phyloP scores from a whole-genome alignment of 177 flowering plant genomes.

The Vitis hybrid region DNA sequence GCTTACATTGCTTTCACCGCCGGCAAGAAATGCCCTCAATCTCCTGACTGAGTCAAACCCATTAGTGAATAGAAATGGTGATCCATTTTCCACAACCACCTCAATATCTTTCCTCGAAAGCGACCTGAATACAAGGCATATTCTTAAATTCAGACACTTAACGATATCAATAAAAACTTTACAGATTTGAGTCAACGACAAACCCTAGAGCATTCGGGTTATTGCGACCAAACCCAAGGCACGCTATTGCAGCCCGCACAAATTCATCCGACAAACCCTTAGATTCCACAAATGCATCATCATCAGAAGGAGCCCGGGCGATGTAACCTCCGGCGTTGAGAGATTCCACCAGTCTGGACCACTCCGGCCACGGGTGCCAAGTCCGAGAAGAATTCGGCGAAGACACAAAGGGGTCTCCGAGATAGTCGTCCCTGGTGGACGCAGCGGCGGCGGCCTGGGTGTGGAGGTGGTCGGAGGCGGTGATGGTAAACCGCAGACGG shows the following conservation, averaged over 20 bases:
- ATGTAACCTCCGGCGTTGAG: slow-evolving; percentile 43
- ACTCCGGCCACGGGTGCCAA: slow-evolving; percentile 68
- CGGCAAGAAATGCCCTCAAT: slow-evolving; percentile 52
- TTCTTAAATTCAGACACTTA: background rate
- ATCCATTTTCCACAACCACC: slow-evolving; percentile 61
- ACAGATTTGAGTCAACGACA: background rate
- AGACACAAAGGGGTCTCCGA: slow-evolving; percentile 14
- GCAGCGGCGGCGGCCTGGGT: slow-evolving; percentile 2
- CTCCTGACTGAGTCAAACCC: slow-evolving; percentile 41
- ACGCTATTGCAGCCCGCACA: slow-evolving; percentile 39
- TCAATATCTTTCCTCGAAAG: slow-evolving; percentile 68
- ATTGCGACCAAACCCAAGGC: slow-evolving; percentile 58
- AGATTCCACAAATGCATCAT: slow-evolving; percentile 30
- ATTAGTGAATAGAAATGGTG: slow-evolving; percentile 62
- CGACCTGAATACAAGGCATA: slow-evolving; percentile 31
- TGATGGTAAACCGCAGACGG: slow-evolving; percentile 6
- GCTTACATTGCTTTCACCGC: slow-evolving; percentile 42
- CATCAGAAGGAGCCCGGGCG: slow-evolving; percentile 7
- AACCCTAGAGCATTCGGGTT: slow-evolving; percentile 56
- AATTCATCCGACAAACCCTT: slow-evolving; percentile 49
- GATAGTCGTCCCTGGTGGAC: background rate
- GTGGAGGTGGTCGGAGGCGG: slow-evolving; percentile 7
- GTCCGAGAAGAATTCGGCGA: background rate
- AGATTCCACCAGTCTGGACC: slow-evolving; percentile 41
- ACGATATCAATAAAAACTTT: background rate